Evolutionary conservation across 768 basidiomycete genomes (phyloP).

Genomic region (Crucibulum laeve): DNA sequence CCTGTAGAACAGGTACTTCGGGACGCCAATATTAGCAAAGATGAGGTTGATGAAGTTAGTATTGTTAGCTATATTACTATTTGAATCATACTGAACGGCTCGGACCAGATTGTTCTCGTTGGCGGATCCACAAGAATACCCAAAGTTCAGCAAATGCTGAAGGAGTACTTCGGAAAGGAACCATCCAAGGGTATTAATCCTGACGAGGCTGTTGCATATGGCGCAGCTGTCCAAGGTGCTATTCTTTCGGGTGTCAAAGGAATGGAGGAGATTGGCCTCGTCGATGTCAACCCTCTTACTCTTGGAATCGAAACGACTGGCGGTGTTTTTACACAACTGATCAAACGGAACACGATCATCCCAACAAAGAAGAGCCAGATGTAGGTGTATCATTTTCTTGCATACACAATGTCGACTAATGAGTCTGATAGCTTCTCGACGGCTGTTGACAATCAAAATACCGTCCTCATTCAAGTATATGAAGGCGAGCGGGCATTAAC

Average conservation of each 20-base stretch:
- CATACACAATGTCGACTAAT: not conserved
- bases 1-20: constrained; percentile 81
- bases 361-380: constrained; percentile 49
- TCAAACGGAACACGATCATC: constrained; percentile 44
- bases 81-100: not conserved
- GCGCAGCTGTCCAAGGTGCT: constrained; percentile 67
- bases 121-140: constrained; percentile 75
- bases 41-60: constrained; percentile 64
- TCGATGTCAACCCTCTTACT: constrained; percentile 54
- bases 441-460: constrained; percentile 84
- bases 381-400: constrained; percentile 13
- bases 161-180: constrained; percentile 66
- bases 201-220: constrained; percentile 72
- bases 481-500: constrained; percentile 88
- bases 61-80: not conserved
- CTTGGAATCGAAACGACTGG: constrained; percentile 65
- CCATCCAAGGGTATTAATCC: constrained; percentile 66
- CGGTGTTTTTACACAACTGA: constrained; percentile 52
- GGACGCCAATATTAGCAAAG: constrained; percentile 77
- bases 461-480: constrained; percentile 85
- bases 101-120: constrained; percentile 35
- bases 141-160: constrained; percentile 60
- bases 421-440: constrained; percentile 63
- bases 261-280: constrained; percentile 45
- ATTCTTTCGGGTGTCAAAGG: constrained; percentile 60